These are phyloP conservation scores for Claviceps monticola DNA, from an alignment of 2,329 filamentous ascomycete species.

Conservation along the genomic window DNA sequence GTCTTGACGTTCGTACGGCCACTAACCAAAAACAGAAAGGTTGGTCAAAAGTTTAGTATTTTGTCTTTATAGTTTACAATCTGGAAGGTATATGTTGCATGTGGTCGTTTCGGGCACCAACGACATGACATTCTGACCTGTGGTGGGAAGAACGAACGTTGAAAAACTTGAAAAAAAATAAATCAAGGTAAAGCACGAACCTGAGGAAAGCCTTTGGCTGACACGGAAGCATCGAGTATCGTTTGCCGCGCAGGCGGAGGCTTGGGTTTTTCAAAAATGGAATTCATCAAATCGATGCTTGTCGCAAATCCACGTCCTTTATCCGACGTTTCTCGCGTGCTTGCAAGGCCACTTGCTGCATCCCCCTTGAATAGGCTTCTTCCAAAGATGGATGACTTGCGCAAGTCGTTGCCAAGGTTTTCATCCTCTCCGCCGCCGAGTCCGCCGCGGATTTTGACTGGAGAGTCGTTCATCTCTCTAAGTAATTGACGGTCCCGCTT, in stretches of 20 bases:
- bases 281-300: conserved; percentile 93
- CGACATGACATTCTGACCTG: conserved; percentile 12
- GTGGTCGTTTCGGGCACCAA: background rate
- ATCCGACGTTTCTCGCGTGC: conserved; percentile 20
- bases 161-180: background rate
- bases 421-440: conserved; percentile 14
- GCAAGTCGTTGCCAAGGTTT: conserved; percentile 36
- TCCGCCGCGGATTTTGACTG: conserved; percentile 15
- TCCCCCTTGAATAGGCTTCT: conserved; percentile 18
- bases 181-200: conserved; percentile 51
- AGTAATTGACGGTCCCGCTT: conserved; percentile 78
- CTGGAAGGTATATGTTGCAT: conserved; percentile 1
- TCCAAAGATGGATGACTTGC: conserved; percentile 22
- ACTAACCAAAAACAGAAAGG: conserved; percentile 40
- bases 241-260: conserved; percentile 43
- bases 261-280: conserved; percentile 66
- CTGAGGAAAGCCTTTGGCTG: conserved; percentile 62
- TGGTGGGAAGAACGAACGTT: background rate
- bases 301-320: conserved; percentile 61
- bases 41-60: conserved; percentile 12
- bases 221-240: conserved; percentile 35
- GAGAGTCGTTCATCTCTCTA: conserved; percentile 44
- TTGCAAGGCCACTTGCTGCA: conserved; percentile 16
- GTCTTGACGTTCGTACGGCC: conserved; percentile 69
- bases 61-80: conserved; percentile 26